Evolutionary conservation across 345 rosid species (phyloP), one percentile per base, ranked within the genome.

Genomic region (Adansonia digitata): DNA sequence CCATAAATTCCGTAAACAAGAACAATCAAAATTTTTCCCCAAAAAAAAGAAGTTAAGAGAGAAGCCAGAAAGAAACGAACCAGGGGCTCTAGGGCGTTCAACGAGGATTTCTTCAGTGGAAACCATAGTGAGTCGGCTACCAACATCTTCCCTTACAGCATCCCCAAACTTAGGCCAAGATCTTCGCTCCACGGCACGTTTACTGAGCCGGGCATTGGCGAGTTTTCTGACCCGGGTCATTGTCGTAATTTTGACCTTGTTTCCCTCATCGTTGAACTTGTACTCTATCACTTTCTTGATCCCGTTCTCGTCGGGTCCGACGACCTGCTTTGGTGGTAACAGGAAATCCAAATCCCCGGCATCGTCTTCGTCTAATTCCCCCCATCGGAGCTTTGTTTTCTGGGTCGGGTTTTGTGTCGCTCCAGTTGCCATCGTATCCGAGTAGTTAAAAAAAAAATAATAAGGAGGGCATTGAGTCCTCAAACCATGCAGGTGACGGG

Each of bases 281-380:
- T 85, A 90, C 75, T 86, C 91, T 26, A 88, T 87, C 55, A 87
- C 91, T 53, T 79, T 87, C 77, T 86, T 91, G 59, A 91, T 76
- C 18, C 98, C 98, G 73, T 82, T 82, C 71, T 90, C 90, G 71
- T 92, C 98, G 8, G 96, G 97, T 2, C 97, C 97, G 26, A 87
- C 71, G 67, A 90, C 92, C n/a, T 88, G 91, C 39, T 77, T 81
- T 1, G 94, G 97, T 43, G 96, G 98, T 53, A 94, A 82, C 9
- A 92, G 82, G 72, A 88, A 90, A 76, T 86, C 92, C 22, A 89
- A 76, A 71, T 89, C 88, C 81, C 86, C 97, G 12, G 83, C 91
- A 7, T 88, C 92, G 56, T 92, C 96, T 72, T 87, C 89, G 8
- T 83, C 91, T 63, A 92, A 80, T 73, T 94, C 96, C 0, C 88